These are phyloP conservation scores for Serendipita indica DNA, from an alignment of 768 basidiomycete genomes.

Conservation along the genomic window DNA sequence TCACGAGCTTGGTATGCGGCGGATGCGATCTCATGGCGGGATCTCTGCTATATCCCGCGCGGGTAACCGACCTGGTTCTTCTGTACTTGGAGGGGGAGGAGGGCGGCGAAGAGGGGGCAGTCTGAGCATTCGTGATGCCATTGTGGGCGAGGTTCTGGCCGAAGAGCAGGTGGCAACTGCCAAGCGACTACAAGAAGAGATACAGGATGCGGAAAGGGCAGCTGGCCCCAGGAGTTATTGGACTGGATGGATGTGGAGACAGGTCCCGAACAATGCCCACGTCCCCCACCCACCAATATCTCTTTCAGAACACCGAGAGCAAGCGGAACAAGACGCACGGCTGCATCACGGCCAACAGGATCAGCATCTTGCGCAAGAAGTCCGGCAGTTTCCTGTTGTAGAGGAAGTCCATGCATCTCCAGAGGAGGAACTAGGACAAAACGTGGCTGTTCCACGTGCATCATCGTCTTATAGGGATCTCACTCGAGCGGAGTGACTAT, in stretches of 20 bases:
- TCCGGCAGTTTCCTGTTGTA: too few species aligned
- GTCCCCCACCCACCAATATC: neutral
- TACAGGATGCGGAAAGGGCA: slow-evolving; percentile 24
- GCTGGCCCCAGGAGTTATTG: slow-evolving; percentile 9
- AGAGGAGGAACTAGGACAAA: too few species aligned
- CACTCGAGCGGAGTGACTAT: too few species aligned
- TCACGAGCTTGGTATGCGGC: neutral
- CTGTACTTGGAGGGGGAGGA: slow-evolving; percentile 14
- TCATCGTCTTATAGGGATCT: too few species aligned
- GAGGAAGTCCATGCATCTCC: too few species aligned
- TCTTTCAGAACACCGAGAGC: neutral
- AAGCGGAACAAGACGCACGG: too few species aligned
- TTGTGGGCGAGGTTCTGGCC: slow-evolving; percentile 50
- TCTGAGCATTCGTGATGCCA: slow-evolving; percentile 34
- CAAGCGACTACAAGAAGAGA: slow-evolving; percentile 40
- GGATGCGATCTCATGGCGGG: neutral
- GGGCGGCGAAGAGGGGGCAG: slow-evolving; percentile 5
- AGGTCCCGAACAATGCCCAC: slow-evolving; percentile 2
- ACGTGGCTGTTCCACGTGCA: too few species aligned
- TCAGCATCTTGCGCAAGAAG: too few species aligned
- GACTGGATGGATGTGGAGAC: slow-evolving; percentile 13
- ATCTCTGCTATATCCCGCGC: neutral
- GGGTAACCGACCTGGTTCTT: slow-evolving; percentile 13
- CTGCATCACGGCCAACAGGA: too few species aligned
- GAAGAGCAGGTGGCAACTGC: slow-evolving; percentile 49